Evolutionary conservation across 495 filamentous ascomycete genomes (phyloP), one percentile per base, ranked within the genome.

Genomic region (Daldinia childiae): DNA sequence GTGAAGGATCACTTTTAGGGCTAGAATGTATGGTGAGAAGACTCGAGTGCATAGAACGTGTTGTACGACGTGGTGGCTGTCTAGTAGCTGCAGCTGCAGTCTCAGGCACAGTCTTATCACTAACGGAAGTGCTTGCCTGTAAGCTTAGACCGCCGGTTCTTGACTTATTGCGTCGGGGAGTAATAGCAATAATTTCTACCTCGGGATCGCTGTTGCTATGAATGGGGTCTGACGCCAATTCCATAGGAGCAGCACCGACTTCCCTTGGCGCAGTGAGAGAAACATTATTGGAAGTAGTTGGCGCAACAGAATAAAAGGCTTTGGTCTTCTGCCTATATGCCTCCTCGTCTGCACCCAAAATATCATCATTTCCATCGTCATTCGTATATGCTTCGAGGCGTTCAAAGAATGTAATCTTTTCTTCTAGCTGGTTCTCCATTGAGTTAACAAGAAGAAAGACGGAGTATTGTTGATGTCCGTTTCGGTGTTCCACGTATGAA

Each of bases 321-420:
- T 56, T 76, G 50, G 48, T 64, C 32, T 43, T 59, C 19, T 66
- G 68, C 54, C 74, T 74, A 15, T 68, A 62, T 57, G n/a, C 24
- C 54, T 74, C 63, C 63, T 78, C 76, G 6, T 62, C 29, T 24
- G 39, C 19, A 29, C 56, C 61, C 19, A 78, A 64, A 11, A 27
- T 50, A 59, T 78, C 58, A 56, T 76, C 74, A 3, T 69, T 64
- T 21, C 50, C 30, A 2, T 76, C 69, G 21, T 64, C 58, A 17
- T 50, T 30, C 8, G 34, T 62, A 55, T 54, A 66, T 8, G 54
- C 63, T 19, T 59, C 30, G 26, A 78, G 54, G 43, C 58, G 52
- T 45, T 74, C 68, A 62, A 78, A 78, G 66, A 78, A 78, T 36
- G 71, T 71, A 24, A 62, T 17, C 58, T 78, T 78, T 14, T 78